phyloP scores from a whole-genome alignment of 768 basidiomycete species.

The Imleria badia region DNA sequence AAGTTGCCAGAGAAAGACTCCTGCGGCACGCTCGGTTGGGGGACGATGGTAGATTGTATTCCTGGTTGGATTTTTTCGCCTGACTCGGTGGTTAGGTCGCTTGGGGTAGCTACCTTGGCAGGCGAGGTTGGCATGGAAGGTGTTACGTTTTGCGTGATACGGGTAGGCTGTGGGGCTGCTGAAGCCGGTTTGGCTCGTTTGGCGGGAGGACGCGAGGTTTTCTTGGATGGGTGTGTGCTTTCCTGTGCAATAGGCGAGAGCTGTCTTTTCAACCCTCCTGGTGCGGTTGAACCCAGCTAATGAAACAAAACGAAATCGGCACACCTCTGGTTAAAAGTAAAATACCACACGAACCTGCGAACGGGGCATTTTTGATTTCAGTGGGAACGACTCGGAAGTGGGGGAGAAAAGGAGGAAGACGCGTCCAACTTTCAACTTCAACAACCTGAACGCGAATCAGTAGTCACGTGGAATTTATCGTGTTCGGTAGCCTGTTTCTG shows the following conservation, averaged over 20 bases:
- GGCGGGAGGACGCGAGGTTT: conserved; percentile 11
- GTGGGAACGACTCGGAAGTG: too few species aligned
- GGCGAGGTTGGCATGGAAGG: conserved; percentile 6
- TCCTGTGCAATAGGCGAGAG: not conserved
- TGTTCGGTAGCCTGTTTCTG: too few species aligned
- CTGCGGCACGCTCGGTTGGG: conserved; percentile 5
- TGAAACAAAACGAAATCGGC: not conserved
- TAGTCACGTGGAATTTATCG: too few species aligned
- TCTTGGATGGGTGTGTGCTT: conserved; percentile 18
- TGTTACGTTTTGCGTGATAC: not conserved
- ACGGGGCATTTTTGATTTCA: too few species aligned
- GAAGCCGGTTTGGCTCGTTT: conserved; percentile 18
- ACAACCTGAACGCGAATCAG: too few species aligned
- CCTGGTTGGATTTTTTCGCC: not conserved
- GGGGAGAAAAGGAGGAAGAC: too few species aligned
- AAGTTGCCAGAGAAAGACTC: conserved; percentile 34
- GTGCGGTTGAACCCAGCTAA: conserved; percentile 10
- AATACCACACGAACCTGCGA: too few species aligned
- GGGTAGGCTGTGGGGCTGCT: conserved; percentile 10
- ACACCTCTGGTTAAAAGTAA: not conserved
- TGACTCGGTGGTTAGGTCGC: not conserved
- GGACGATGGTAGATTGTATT: conserved; percentile 4
- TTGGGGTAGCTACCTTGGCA: conserved; percentile 4
- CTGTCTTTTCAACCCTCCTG: conserved; percentile 6
- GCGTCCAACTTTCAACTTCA: too few species aligned